phyloP scores from a whole-genome alignment of 2,329 filamentous ascomycete species.

The Aureobasidium sp. region DNA sequence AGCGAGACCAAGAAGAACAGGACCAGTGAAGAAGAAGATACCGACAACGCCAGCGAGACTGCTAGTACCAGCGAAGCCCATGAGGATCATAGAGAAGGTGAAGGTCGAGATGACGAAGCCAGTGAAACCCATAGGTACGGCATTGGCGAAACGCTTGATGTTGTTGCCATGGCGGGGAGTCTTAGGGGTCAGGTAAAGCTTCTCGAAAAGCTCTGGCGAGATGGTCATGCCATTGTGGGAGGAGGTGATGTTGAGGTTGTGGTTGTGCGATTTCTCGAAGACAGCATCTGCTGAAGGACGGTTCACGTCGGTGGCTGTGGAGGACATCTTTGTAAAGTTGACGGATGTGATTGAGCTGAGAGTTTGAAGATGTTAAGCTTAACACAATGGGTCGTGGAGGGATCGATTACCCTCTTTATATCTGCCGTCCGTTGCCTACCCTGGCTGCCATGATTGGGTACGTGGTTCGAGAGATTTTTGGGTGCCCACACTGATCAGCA shows the following conservation, averaged over 20 bases:
- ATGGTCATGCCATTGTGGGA: constrained; percentile 21
- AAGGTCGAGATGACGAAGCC: constrained; percentile 36
- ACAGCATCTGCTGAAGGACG: constrained; percentile 1
- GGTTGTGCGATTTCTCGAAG: constrained; percentile 13
- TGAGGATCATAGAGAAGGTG: constrained; percentile 35
- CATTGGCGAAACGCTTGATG: constrained; percentile 25
- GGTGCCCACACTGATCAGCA: neutral
- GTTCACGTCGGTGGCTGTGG: constrained; percentile 6
- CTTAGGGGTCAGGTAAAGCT: constrained; percentile 25
- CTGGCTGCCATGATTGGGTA: neutral
- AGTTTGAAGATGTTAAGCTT: neutral
- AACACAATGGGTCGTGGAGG: neutral
- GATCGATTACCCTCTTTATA: neutral
- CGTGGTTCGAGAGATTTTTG: neutral
- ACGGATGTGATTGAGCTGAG: neutral
- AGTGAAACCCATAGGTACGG: constrained; percentile 26
- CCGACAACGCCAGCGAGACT: constrained; percentile 30
- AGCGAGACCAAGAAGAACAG: constrained; percentile 41
- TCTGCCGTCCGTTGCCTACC: neutral
- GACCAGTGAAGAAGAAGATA: constrained; percentile 41
- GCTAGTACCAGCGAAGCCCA: constrained; percentile 35
- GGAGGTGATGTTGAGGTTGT: constrained; percentile 5
- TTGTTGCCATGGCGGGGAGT: constrained; percentile 20
- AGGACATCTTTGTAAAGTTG: neutral
- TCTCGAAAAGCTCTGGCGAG: constrained; percentile 28